Evolutionary conservation across 192 early-diverging fungal genomes (phyloP), one percentile per base, ranked within the genome.

Genomic region (Umbelopsis ramanniana): DNA sequence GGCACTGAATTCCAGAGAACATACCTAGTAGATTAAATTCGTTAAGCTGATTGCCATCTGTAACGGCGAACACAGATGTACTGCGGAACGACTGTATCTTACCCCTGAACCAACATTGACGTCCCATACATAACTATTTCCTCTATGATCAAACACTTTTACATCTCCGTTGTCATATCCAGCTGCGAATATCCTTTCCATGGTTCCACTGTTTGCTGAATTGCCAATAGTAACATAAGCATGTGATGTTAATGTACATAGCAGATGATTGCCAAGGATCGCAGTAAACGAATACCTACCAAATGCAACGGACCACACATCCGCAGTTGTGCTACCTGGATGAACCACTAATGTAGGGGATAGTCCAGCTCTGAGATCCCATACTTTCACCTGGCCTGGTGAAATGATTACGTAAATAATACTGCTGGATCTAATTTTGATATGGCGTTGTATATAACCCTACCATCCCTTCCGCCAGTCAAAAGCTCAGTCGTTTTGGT

Each of bases 111-210:
- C 84, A n/a, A 89, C 78, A 66, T 93, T 89, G 24, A 89, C 89
- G 71, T 89, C 86, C 87, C 88, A 93, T 12, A 87, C 55, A 26
- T 88, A 71, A 53, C 69, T 74, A 78, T 88, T 87, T 52, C 77
- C 72, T 12, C 82, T 66, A 24, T 93, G 72, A 81, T 93, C 89
- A 76, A 93, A 92, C 70, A 92, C 60, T 69, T 89, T 88, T 2
- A 93, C 77, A 72, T 90, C 87, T 12, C 91, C 91, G 72, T 93
- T 92, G 60, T 93, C 91, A 75, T 93, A 93, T 15, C 91, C 91
- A 9, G 87, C 85, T 22, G 84, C 83, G 29, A 93, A 70, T 24
- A 84, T 72, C 23, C 89, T 79, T 26, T 37, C 50, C 9, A 23
- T 17, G 0, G n/a, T 48, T 45, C 40, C 40, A 21, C 24, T 33